These are phyloP conservation scores for Yamadazyma sp. DNA, from an alignment of 1,139 yeast genomes.

Conservation along the genomic window DNA sequence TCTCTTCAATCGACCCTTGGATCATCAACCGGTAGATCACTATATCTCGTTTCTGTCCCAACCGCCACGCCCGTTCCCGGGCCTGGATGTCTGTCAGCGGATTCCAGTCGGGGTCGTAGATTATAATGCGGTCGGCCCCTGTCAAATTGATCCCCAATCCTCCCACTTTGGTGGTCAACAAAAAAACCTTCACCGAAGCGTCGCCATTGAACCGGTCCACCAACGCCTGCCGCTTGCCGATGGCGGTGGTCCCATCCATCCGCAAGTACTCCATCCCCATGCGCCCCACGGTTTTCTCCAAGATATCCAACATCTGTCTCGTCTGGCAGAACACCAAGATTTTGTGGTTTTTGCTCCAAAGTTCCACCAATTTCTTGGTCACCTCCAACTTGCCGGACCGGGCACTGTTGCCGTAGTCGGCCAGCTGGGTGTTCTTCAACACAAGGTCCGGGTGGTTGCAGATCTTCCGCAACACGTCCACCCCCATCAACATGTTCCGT, in stretches of 20 bases:
- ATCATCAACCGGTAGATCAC: constrained; percentile 89
- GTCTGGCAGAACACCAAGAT: constrained; percentile 88
- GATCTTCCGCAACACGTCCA: constrained; percentile 83
- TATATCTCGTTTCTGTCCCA: constrained; percentile 94
- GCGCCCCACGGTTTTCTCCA: constrained; percentile 59
- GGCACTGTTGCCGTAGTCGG: constrained; percentile 60
- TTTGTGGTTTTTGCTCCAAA: constrained; percentile 82
- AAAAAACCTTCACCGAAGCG: constrained; percentile 58
- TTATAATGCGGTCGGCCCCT: constrained; percentile 93
- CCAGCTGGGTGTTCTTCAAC: constrained; percentile 40
- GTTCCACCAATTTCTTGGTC: constrained; percentile 65
- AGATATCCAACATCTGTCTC: constrained; percentile 86
- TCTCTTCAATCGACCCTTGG: constrained; percentile 95
- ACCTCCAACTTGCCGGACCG: constrained; percentile 94
- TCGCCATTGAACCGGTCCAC: constrained; percentile 80
- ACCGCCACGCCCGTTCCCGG: constrained; percentile 94
- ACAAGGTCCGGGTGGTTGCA: constrained; percentile 96
- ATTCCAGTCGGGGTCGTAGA: constrained; percentile 98
- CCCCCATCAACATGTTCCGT: constrained; percentile 83
- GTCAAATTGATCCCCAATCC: constrained; percentile 93
- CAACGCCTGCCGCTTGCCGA: constrained; percentile 67
- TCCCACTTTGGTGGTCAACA: constrained; percentile 92
- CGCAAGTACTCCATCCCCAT: constrained; percentile 55
- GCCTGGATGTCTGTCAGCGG: constrained; percentile 98
- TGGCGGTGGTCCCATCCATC: constrained; percentile 95